Conservation (phyloP, 495 filamentous ascomycete species). For the Corynascus novoguineensis region DNA sequence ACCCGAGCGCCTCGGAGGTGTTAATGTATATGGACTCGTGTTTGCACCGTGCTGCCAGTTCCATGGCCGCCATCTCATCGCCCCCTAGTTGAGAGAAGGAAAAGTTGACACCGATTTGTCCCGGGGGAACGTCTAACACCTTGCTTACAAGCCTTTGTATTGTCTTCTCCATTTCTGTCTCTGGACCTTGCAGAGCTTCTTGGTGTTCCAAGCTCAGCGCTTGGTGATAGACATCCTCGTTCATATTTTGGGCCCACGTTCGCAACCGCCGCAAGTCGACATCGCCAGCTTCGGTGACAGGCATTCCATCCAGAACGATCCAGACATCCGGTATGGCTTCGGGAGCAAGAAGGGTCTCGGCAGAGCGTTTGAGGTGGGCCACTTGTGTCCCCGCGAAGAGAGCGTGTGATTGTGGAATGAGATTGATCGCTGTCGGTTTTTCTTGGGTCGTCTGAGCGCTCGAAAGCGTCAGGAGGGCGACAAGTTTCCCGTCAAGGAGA, state of each 20-base stretch:
- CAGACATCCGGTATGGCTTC: slow-evolving; percentile 36
- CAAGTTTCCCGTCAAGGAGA: slow-evolving; percentile 40
- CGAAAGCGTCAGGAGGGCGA: slow-evolving; percentile 39
- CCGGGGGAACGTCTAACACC: slow-evolving; percentile 32
- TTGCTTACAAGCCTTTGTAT: slow-evolving; percentile 38
- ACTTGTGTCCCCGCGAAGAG: slow-evolving; percentile 36
- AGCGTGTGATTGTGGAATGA: slow-evolving; percentile 35
- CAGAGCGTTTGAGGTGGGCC: slow-evolving; percentile 27
- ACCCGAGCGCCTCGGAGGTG: slow-evolving; percentile 25
- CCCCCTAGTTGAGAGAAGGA: slow-evolving; percentile 43
- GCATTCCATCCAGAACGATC: slow-evolving; percentile 43
- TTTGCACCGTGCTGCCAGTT: slow-evolving; percentile 35
- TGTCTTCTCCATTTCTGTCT: slow-evolving; percentile 34
- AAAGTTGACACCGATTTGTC: slow-evolving; percentile 39
- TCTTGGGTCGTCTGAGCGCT: slow-evolving; percentile 16
- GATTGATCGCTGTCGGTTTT: slow-evolving; percentile 28
- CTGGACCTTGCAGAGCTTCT: slow-evolving; percentile 30
- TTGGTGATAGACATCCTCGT: slow-evolving; percentile 39
- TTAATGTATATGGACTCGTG: slow-evolving; percentile 38
- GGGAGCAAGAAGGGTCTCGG: slow-evolving; percentile 25
- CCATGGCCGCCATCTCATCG: slow-evolving; percentile 38
- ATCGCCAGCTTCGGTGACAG: slow-evolving; percentile 34
- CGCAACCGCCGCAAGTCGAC: slow-evolving; percentile 40
- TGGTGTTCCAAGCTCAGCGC: slow-evolving; percentile 38
- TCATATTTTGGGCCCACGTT: slow-evolving; percentile 47